Evolutionary conservation across 1,284 basidiomycete genomes (phyloP).

Genomic region (Papiliotrema terrestris): DNA sequence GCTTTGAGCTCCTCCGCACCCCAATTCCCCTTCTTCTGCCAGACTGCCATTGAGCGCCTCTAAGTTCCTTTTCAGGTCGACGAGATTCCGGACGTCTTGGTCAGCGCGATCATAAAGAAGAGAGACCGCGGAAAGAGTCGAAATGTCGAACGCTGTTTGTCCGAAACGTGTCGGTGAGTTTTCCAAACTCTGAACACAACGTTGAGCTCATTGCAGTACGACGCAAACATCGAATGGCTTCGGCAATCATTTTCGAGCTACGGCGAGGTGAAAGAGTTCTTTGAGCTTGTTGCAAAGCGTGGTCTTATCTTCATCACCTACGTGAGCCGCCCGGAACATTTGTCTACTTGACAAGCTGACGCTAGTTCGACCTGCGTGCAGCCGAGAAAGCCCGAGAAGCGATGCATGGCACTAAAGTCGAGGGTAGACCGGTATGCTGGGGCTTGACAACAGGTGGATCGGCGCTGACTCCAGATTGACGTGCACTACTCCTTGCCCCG

Average conservation of each 20-base stretch:
- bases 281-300: slow-evolving; percentile 86
- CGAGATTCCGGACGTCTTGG: slow-evolving; percentile 58
- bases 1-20: no score
- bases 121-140: slow-evolving; percentile 22
- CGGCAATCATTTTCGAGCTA: slow-evolving; percentile 80
- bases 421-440: slow-evolving; percentile 69
- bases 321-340: slow-evolving; percentile 58
- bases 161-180: slow-evolving; percentile 86
- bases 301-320: slow-evolving; percentile 98
- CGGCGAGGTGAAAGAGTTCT: slow-evolving; percentile 94
- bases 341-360: slow-evolving; percentile 4
- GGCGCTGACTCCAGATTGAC: slow-evolving; percentile 67
- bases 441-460: not conserved
- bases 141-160: slow-evolving; percentile 88
- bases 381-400: slow-evolving; percentile 85
- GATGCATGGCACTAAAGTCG: slow-evolving; percentile 79
- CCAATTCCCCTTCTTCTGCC: no score
- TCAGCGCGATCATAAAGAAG: slow-evolving; percentile 19
- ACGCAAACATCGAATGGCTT: slow-evolving; percentile 80
- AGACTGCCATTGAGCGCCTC: slow-evolving; percentile 31
- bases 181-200: no score
- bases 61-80: slow-evolving; percentile 53
- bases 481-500: slow-evolving; percentile 95
- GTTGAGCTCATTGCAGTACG: slow-evolving; percentile 61
- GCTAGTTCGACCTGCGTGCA: slow-evolving; percentile 81